Evolutionary conservation across 768 basidiomycete genomes (phyloP).

Genomic region (Boletus sp.): DNA sequence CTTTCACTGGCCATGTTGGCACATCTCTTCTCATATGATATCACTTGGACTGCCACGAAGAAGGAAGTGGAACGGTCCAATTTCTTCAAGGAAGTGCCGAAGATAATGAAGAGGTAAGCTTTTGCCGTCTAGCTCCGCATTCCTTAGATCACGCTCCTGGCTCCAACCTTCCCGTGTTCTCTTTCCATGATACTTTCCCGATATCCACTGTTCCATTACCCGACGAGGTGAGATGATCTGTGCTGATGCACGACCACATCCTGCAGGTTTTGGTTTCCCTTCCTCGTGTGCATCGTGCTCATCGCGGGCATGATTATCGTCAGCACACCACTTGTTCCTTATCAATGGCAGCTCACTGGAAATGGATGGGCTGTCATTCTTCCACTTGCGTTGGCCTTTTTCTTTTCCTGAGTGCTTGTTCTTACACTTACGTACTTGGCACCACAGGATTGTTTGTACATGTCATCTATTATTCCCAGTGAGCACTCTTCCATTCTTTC

Average conservation of each 20-base stretch:
- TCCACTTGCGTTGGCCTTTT: conserved; percentile 60
- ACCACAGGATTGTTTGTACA: conserved; percentile 50
- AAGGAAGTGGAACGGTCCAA: conserved; percentile 88
- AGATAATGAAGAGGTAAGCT: conserved; percentile 54
- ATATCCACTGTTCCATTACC: not conserved
- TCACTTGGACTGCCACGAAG: conserved; percentile 56
- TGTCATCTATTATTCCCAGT: conserved; percentile 78
- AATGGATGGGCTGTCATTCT: conserved; percentile 71
- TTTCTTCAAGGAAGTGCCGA: conserved; percentile 88
- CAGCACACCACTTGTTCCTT: conserved; percentile 50
- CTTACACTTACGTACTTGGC: not conserved
- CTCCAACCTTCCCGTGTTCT: not conserved
- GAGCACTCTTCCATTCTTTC: conserved; percentile 30
- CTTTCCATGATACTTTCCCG: not conserved
- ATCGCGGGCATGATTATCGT: conserved; percentile 60
- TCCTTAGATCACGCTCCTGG: not conserved
- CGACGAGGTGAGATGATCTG: not conserved
- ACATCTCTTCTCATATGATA: conserved; percentile 57
- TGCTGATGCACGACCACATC: conserved; percentile 16
- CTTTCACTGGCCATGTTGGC: conserved; percentile 50
- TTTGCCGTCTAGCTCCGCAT: not conserved
- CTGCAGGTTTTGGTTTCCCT: conserved; percentile 33
- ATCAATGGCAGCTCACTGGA: conserved; percentile 59
- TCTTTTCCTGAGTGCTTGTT: not conserved
- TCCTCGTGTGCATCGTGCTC: conserved; percentile 51